Evolutionary conservation across 208 protist species (phyloP).

Genomic region (Acanthamoeba lenticulata): DNA sequence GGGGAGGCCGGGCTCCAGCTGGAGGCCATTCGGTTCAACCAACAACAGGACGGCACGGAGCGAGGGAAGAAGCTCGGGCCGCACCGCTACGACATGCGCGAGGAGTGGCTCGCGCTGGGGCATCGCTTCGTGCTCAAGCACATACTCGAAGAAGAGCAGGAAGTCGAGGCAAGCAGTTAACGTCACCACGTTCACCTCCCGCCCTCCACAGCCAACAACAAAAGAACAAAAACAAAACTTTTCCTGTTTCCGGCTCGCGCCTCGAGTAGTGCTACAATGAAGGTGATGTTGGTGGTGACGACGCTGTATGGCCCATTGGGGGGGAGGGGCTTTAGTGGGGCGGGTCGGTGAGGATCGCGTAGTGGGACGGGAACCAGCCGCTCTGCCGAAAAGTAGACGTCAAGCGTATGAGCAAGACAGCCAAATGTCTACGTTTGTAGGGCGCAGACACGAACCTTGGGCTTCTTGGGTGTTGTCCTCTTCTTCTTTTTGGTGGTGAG

Average conservation of each 20-base stretch:
- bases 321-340: background rate
- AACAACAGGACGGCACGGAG: background rate
- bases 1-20: background rate
- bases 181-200: too few species aligned
- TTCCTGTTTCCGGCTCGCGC: too few species aligned
- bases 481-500: background rate
- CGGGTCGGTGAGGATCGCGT: background rate
- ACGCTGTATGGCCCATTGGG: too few species aligned
- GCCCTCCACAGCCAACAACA: too few species aligned
- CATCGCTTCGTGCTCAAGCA: constrained; percentile 2
- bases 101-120: constrained; percentile 33
- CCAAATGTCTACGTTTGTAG: background rate
- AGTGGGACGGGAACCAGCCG: background rate
- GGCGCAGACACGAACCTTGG: background rate
- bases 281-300: too few species aligned
- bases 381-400: background rate
- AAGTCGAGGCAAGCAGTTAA: too few species aligned
- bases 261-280: too few species aligned
- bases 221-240: too few species aligned
- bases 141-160: too few species aligned
- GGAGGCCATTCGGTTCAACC: constrained; percentile 1
- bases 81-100: constrained; percentile 15
- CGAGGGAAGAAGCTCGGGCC: background rate
- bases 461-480: background rate
- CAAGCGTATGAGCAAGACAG: too few species aligned